These are phyloP conservation scores for Corylus heterophylla DNA, from an alignment of 306 rosid genomes.

Conservation along the genomic window DNA sequence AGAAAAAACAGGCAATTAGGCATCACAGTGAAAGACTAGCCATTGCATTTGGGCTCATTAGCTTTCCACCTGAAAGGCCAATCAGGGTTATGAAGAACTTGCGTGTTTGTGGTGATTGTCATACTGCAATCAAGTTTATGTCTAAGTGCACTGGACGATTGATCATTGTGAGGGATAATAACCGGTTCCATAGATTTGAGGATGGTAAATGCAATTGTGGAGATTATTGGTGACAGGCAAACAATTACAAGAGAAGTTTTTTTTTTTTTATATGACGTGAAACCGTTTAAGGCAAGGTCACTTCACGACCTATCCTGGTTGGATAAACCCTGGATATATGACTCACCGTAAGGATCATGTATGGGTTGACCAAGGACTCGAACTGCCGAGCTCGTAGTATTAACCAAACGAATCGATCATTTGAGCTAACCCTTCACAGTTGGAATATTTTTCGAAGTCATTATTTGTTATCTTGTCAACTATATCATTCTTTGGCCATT, in stretches of 20 bases:
- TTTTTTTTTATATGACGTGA: too few relatives aligned
- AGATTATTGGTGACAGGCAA: conserved; percentile 66
- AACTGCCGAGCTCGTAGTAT: too few relatives aligned
- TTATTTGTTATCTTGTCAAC: background rate
- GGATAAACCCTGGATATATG: too few relatives aligned
- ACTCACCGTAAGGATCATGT: too few relatives aligned
- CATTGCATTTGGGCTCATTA: conserved; percentile 72
- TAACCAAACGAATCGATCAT: too few relatives aligned
- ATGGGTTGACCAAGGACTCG: too few relatives aligned
- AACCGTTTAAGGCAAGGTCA: too few relatives aligned
- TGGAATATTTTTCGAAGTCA: background rate
- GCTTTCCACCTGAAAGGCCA: conserved; percentile 63
- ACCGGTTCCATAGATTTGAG: conserved; percentile 83
- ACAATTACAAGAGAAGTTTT: background rate
- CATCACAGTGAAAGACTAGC: conserved; percentile 90
- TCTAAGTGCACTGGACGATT: conserved; percentile 75
- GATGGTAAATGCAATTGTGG: conserved; percentile 83
- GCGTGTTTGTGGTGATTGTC: conserved; percentile 95
- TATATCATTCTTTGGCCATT: background rate
- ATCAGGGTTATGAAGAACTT: conserved; percentile 90
- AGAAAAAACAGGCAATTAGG: conserved; percentile 60
- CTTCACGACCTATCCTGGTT: too few relatives aligned
- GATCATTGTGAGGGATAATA: conserved; percentile 77
- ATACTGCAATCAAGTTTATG: conserved; percentile 76
- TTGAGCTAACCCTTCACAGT: background rate